A percentile compares a stretch with the other conserved stretches of the same genome.
Evolutionary conservation across 2,329 filamentous ascomycete species (phyloP).

Genomic region (Colletotrichum sp.): DNA sequence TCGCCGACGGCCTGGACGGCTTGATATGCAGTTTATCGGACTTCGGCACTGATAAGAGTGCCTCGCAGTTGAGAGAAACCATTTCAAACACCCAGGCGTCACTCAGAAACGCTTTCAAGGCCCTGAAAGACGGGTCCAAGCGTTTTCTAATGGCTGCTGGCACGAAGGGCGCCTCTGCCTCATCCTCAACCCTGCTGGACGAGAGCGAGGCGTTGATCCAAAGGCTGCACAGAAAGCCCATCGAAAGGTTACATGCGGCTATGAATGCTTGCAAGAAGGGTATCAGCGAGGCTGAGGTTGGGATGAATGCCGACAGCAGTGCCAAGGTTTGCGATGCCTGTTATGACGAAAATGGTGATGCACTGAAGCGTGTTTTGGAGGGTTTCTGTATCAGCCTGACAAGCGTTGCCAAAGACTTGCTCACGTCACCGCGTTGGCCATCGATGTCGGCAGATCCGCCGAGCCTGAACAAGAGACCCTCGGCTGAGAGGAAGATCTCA

Average conservation of each 20-base stretch:
- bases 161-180: not conserved
- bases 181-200: not conserved
- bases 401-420: not conserved
- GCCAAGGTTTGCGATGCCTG: not conserved
- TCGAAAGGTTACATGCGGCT: not conserved
- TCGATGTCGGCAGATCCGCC: not conserved
- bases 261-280: not conserved
- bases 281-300: not conserved
- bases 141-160: not conserved
- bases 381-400: not conserved
- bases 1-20: not conserved
- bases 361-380: not conserved
- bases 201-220: not conserved
- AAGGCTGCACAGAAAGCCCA: not conserved
- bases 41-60: too few relatives aligned
- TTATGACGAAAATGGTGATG: not conserved
- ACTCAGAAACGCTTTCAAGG: not conserved
- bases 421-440: not conserved
- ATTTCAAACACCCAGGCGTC: not conserved
- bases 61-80: not conserved
- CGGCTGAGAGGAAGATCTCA: not conserved
- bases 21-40: not conserved
- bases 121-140: slow-evolving; percentile 5
- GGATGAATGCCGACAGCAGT: not conserved
- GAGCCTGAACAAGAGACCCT: not conserved